phyloP scores from a whole-genome alignment of 1,284 basidiomycete species.

The Sporisorium graminicola region DNA sequence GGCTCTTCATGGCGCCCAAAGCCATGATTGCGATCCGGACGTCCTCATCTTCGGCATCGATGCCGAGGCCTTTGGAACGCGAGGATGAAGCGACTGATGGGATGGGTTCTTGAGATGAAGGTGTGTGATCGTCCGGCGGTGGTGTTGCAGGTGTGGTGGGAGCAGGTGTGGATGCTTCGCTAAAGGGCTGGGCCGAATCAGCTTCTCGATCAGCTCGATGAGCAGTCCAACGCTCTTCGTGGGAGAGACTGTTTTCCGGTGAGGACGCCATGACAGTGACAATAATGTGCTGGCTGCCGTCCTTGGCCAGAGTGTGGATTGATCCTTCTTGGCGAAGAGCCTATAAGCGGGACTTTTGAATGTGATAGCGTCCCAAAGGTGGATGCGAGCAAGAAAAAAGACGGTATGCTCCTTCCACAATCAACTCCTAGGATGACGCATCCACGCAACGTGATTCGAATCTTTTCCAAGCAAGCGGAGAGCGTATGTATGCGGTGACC shows the following conservation, averaged over 20 bases:
- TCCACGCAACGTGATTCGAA: background rate
- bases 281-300: background rate
- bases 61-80: conserved; percentile 34
- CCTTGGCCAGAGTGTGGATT: background rate
- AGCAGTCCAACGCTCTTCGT: conserved; percentile 46
- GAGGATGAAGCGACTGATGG: conserved; percentile 4
- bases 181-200: conserved; percentile 17
- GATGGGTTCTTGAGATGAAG: conserved; percentile 26
- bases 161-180: conserved; percentile 47
- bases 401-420: background rate
- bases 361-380: background rate
- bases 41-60: conserved; percentile 60
- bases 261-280: conserved; percentile 25
- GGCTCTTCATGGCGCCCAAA: conserved; percentile 59
- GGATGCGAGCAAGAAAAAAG: background rate
- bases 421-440: background rate
- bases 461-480: background rate
- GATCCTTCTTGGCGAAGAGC: too few species aligned
- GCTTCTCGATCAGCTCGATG: conserved; percentile 39
- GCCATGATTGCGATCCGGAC: conserved; percentile 63
- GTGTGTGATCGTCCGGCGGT: conserved; percentile 36
- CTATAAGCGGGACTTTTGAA: background rate
- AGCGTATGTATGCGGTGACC: background rate
- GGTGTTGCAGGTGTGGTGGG: conserved; percentile 42
- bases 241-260: conserved; percentile 20